Evolutionary conservation across 2,329 filamentous ascomycete genomes (phyloP).

Genomic region (Sarocladium brachiariae): DNA sequence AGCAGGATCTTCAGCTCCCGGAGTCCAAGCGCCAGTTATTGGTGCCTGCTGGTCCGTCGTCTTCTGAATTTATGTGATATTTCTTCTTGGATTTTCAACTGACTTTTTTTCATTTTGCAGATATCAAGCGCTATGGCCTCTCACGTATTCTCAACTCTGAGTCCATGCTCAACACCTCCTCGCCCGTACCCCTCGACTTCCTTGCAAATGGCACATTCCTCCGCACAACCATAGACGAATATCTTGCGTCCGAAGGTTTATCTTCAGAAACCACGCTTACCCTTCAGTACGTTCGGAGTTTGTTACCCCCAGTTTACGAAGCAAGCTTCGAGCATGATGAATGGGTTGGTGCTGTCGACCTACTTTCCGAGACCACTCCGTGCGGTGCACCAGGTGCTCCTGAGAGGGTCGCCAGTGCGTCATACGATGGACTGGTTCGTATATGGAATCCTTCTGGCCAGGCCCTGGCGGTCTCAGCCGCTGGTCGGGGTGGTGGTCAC

Average conservation of each 20-base stretch:
- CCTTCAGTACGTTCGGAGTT: conserved; percentile 86
- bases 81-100: too few species aligned
- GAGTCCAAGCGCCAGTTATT: conserved; percentile 56
- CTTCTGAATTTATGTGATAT: too few species aligned
- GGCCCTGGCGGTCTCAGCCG: conserved; percentile 68
- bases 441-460: conserved; percentile 90
- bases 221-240: conserved; percentile 82
- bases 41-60: conserved; percentile 47
- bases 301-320: conserved; percentile 83
- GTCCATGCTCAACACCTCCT: conserved; percentile 59
- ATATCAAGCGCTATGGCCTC: conserved; percentile 63
- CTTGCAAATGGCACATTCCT: conserved; percentile 91
- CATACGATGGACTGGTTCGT: conserved; percentile 82
- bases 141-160: conserved; percentile 66
- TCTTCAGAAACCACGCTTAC: conserved; percentile 82
- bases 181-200: conserved; percentile 82
- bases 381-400: conserved; percentile 13
- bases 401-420: conserved; percentile 73
- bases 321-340: conserved; percentile 96
- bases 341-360: conserved; percentile 86
- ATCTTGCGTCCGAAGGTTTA: conserved; percentile 77
- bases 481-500: conserved; percentile 63
- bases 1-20: conserved; percentile 54
- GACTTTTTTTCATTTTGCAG: too few species aligned
- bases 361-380: conserved; percentile 61